A percentile compares a stretch with the other conserved stretches of the same genome.
These are phyloP conservation scores for Ogataea paraovalis DNA, from an alignment of 805 yeast genomes.

Conservation along the genomic window DNA sequence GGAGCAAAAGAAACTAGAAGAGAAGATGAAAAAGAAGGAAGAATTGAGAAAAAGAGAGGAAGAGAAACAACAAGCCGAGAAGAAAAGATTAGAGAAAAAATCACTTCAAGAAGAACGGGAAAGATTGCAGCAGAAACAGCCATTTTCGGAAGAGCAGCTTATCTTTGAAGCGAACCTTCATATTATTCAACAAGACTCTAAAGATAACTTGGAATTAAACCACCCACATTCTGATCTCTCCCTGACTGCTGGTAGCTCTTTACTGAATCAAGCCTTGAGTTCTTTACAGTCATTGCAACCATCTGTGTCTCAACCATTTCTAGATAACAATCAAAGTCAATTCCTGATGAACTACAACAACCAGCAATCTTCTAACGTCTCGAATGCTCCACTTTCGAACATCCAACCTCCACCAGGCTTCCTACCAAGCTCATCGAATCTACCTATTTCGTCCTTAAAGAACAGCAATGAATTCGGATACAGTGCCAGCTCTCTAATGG, in stretches of 20 bases:
- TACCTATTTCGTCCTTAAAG: neutral
- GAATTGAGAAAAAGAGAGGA: conserved; percentile 35
- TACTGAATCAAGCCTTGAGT: neutral
- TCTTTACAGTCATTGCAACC: neutral
- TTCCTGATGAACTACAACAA: conserved; percentile 12
- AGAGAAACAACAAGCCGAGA: conserved; percentile 31
- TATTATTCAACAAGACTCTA: neutral
- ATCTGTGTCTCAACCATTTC: conserved; percentile 7
- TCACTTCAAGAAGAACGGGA: conserved; percentile 4
- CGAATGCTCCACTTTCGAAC: neutral
- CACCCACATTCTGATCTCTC: neutral
- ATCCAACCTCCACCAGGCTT: conserved; percentile 5
- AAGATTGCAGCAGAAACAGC: neutral
- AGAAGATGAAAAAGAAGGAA: conserved; percentile 28
- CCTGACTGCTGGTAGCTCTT: neutral
- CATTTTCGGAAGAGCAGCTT: neutral
- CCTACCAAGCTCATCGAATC: neutral
- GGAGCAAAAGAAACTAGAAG: conserved; percentile 37
- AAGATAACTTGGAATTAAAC: neutral
- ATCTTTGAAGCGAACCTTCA: neutral
- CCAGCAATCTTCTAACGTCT: neutral
- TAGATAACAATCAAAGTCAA: conserved; percentile 16
- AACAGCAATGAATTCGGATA: conserved; percentile 1
- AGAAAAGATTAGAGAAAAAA: conserved; percentile 14
- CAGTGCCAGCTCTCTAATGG: conserved; percentile 11